Conservation (phyloP, 441 rosid genomes). For the Sinapis alba region DNA sequence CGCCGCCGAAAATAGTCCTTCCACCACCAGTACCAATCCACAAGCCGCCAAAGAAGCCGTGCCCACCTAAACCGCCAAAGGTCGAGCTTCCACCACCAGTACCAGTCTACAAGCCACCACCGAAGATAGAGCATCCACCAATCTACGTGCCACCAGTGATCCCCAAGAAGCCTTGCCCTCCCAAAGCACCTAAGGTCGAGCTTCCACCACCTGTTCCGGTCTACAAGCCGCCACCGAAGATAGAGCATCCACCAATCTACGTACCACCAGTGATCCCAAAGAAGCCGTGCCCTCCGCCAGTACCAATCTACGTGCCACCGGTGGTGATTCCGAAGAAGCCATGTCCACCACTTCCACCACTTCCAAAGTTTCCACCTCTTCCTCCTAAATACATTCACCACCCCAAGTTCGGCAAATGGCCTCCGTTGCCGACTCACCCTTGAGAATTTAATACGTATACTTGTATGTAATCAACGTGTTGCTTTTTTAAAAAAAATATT, state of each 20-base stretch:
- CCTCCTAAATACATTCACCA: conserved; percentile 61
- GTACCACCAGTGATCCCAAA: conserved; percentile 36
- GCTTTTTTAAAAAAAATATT: background rate
- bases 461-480: background rate
- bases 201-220: conserved; percentile 40
- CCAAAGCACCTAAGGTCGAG: conserved; percentile 33
- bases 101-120: conserved; percentile 39
- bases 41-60: conserved; percentile 37
- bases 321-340: conserved; percentile 41
- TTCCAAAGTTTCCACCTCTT: conserved; percentile 55
- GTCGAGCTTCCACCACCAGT: conserved; percentile 38
- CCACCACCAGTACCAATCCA: conserved; percentile 35
- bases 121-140: conserved; percentile 36
- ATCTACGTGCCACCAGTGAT: conserved; percentile 37
- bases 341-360: conserved; percentile 46
- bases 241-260: conserved; percentile 35
- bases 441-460: conserved; percentile 30
- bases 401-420: conserved; percentile 68
- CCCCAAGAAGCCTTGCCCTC: conserved; percentile 36
- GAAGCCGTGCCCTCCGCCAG: conserved; percentile 36
- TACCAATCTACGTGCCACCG: conserved; percentile 33
- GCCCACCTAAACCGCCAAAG: conserved; percentile 33
- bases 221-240: conserved; percentile 37
- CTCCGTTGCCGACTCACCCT: conserved; percentile 56
- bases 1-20: conserved; percentile 31